Evolutionary conservation across 1,139 yeast genomes (phyloP).

Genomic region (Blastobotrys aristatus): DNA sequence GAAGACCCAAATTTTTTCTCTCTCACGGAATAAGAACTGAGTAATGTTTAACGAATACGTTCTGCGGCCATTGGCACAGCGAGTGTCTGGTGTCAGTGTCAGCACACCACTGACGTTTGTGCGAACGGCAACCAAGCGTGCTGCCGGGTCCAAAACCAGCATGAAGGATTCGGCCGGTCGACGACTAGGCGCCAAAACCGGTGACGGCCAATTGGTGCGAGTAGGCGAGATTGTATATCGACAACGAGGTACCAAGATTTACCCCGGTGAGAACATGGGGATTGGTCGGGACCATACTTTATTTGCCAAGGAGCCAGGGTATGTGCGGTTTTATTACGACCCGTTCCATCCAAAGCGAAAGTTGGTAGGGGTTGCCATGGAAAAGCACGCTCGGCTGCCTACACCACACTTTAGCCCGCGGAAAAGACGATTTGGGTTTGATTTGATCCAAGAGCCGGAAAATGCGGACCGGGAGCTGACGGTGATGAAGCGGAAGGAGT

Average conservation of each 20-base stretch:
- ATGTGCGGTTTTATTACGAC: conserved; percentile 81
- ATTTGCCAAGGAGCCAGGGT: conserved; percentile 89
- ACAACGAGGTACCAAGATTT: conserved; percentile 95
- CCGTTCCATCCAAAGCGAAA: conserved; percentile 96
- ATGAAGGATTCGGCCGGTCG: conserved; percentile 96
- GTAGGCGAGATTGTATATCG: conserved; percentile 91
- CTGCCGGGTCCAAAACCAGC: conserved; percentile 88
- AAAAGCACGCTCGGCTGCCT: conserved; percentile 61
- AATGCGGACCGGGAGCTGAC: conserved; percentile 54
- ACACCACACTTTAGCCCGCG: conserved; percentile 87
- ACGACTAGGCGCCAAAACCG: conserved; percentile 83
- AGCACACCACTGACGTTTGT: conserved; percentile 33
- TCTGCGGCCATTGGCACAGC: neutral
- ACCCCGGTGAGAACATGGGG: conserved; percentile 84
- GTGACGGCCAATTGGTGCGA: conserved; percentile 62
- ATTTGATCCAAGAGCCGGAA: conserved; percentile 45
- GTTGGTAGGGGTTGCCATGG: conserved; percentile 82
- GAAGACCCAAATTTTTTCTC: neutral
- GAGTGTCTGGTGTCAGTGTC: neutral
- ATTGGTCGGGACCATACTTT: conserved; percentile 94
- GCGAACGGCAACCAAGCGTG: conserved; percentile 90
- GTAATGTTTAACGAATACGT: neutral
- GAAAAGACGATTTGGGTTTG: conserved; percentile 76
- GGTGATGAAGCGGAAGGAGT: conserved; percentile 59
- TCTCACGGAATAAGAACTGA: neutral